Evolutionary conservation across 495 filamentous ascomycete species (phyloP).

Genomic region (Pyronema omphalodes): DNA sequence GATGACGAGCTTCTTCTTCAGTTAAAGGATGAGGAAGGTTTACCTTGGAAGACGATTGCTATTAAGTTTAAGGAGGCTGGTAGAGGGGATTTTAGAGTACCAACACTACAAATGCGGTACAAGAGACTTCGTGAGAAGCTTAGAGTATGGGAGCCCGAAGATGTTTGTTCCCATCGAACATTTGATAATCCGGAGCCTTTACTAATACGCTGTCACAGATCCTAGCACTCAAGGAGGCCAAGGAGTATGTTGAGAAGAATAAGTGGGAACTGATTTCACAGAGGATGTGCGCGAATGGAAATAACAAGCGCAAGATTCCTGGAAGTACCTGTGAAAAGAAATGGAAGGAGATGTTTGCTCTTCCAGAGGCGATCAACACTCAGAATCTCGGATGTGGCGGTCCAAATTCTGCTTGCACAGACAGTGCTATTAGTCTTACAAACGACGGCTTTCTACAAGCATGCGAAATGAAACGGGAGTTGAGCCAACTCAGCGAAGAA

Average conservation of each 20-base stretch:
- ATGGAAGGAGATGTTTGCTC: constrained; percentile 20
- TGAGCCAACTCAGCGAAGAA: constrained; percentile 20
- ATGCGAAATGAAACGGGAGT: constrained; percentile 20
- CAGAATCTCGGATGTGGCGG: not conserved
- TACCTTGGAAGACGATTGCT: constrained; percentile 53
- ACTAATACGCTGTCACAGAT: constrained; percentile 13
- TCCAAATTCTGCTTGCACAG: constrained; percentile 13
- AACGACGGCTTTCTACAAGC: constrained; percentile 7
- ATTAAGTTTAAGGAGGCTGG: constrained; percentile 42
- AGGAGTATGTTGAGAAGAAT: constrained; percentile 22
- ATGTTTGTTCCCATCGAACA: constrained; percentile 31
- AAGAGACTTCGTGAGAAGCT: constrained; percentile 45
- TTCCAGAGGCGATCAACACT: constrained; percentile 12
- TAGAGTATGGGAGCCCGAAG: constrained; percentile 46
- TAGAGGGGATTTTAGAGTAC: constrained; percentile 46
- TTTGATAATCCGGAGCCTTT: not conserved
- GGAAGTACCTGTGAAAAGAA: constrained; percentile 24
- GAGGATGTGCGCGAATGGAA: constrained; percentile 22
- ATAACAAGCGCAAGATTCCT: constrained; percentile 24
- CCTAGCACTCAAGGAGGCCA: constrained; percentile 22
- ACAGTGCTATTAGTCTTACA: not conserved
- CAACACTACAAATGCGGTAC: constrained; percentile 56
- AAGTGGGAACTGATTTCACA: constrained; percentile 24
- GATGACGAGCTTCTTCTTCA: constrained; percentile 50
- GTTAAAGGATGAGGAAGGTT: constrained; percentile 45